Evolutionary conservation across 1,284 basidiomycete genomes (phyloP).

Genomic region (Pseudozyma hubeiensis): DNA sequence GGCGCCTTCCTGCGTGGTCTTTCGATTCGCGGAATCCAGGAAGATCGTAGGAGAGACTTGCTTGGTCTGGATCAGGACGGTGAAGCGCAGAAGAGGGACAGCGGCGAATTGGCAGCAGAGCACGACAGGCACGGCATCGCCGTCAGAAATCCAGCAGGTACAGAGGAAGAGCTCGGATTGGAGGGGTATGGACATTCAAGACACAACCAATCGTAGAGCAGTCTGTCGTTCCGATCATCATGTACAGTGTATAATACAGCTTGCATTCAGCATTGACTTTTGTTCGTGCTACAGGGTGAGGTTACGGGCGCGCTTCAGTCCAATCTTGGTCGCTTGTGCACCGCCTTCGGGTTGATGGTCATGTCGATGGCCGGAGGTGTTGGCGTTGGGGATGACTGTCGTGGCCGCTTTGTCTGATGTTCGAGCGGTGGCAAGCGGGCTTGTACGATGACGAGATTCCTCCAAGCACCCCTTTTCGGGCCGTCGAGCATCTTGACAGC

Average conservation of each 20-base stretch:
- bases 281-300: not conserved
- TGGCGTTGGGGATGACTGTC: not conserved
- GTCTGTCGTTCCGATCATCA: not conserved
- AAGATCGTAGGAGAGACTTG: constrained; percentile 47
- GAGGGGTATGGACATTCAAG: constrained; percentile 46
- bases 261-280: not conserved
- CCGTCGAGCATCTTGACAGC: constrained; percentile 42
- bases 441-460: constrained; percentile 32
- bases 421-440: constrained; percentile 16
- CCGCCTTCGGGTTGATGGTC: constrained; percentile 29
- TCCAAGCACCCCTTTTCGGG: constrained; percentile 23
- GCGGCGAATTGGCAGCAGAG: constrained; percentile 12
- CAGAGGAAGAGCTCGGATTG: constrained; percentile 42
- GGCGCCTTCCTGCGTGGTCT: constrained; percentile 53
- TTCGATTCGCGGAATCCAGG: constrained; percentile 53
- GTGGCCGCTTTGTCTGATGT: constrained; percentile 1
- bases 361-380: constrained; percentile 3
- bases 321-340: constrained; percentile 33
- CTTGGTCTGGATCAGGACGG: constrained; percentile 44
- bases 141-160: constrained; percentile 31
- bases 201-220: constrained; percentile 6
- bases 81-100: constrained; percentile 5
- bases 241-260: constrained; percentile 8
- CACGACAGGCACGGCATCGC: constrained; percentile 34
- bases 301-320: not conserved